Base-by-base conservation (phyloP, 495 filamentous ascomycete species). In the Friedmanniomyces simplex region DNA sequence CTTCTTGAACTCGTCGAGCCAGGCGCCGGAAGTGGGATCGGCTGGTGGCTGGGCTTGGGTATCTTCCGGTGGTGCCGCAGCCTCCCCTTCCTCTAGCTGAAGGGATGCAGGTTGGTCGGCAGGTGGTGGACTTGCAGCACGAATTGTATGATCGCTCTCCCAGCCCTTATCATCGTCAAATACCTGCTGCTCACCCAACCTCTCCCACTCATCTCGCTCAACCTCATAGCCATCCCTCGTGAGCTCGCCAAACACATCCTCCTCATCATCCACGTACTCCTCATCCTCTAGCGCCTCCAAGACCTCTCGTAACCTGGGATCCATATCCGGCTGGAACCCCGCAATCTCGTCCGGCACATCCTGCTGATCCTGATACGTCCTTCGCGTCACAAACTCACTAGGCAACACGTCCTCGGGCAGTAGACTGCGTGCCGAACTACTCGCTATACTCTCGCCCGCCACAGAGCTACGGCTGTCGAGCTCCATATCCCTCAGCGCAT, bases 301-400 rank as follows among this genome's bases (percentile, higher is more conserved):
- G 2, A 89, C 89, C 71, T 99, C 94, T 21, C 94, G 79, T 59
- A 99, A 69, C 21, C 94, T 77, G 4, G 90, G 91, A 71, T 99
- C 94, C 94, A 99, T 99, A 67, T 97, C 89, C 2, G 94, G 94
- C 71, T 96, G 85, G 67, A 99, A 96, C 0, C 94, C 94, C 1
- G 83, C 83, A 63, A 99, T 82, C 10, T 77, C 84, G 75, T 97
- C 94, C 0, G 91, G 94, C 8, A 96, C 73, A 65, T 96, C 80
- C 72, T 96, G 91, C 71, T 96, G 89, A 48, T 93, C 86, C 69
- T 96, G 89, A 70, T 96, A 97, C 30, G 86, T 88, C 24, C 80
- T 71, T 62, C 82, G 81, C 56, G 82, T 79, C 34, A 85, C 71
- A 66, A 85, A 87, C 54, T 86, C 85, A 1, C 81, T 85, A 0